These are phyloP conservation scores for Globisporangium cederbergense DNA, from an alignment of 352 stramenopile genomes.

Conservation along the genomic window DNA sequence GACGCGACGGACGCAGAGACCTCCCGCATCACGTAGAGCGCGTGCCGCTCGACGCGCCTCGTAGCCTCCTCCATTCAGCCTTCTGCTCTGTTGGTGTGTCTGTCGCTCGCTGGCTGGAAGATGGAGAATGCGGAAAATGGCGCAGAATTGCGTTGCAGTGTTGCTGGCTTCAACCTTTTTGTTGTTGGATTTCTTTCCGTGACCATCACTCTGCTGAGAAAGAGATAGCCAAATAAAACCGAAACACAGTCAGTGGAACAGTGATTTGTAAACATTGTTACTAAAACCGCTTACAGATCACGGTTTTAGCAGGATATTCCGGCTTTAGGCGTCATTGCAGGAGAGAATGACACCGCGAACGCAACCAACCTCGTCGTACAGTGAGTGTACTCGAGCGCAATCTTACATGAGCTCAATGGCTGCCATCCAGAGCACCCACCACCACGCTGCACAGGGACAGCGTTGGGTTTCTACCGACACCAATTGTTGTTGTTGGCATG, in stretches of 20 bases:
- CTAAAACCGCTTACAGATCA: too few species aligned
- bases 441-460: too few species aligned
- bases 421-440: too few species aligned
- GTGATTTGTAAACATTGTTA: too few species aligned
- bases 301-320: too few species aligned
- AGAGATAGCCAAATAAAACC: too few species aligned
- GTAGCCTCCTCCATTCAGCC: slow-evolving; percentile 9
- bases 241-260: too few species aligned
- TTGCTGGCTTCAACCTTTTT: slow-evolving; percentile 11
- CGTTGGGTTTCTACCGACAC: too few species aligned
- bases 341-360: not conserved
- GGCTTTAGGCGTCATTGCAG: not conserved
- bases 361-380: not conserved
- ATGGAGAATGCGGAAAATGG: slow-evolving; percentile 10
- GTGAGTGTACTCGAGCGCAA: too few species aligned
- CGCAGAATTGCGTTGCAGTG: not conserved
- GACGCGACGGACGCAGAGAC: slow-evolving; percentile 6
- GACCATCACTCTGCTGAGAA: slow-evolving; percentile 4
- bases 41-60: slow-evolving; percentile 6
- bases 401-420: not conserved
- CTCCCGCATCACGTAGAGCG: slow-evolving; percentile 5
- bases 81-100: not conserved
- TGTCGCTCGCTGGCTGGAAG: not conserved
- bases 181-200: slow-evolving; percentile 5
- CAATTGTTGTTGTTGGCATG: too few species aligned